Evolutionary conservation across 2,329 filamentous ascomycete genomes (phyloP).

Genomic region (Cercospora berteroae): DNA sequence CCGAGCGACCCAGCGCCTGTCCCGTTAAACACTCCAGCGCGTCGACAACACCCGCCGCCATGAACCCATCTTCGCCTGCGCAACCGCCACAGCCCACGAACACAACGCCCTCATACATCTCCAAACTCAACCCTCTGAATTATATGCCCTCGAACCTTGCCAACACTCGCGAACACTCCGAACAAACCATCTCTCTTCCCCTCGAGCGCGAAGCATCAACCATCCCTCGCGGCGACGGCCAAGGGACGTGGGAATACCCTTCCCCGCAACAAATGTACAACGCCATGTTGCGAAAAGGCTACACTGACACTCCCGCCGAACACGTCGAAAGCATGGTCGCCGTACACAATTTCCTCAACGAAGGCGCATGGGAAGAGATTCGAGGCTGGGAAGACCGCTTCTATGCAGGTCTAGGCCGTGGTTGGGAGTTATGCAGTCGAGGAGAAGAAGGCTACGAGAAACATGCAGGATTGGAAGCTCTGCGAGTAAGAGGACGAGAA

Average conservation of each 20-base stretch:
- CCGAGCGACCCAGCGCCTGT: slow-evolving; percentile 49
- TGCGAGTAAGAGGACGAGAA: slow-evolving; percentile 23
- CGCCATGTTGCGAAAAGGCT: slow-evolving; percentile 90
- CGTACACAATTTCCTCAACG: slow-evolving; percentile 96
- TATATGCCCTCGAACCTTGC: slow-evolving; percentile 87
- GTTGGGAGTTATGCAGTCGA: slow-evolving; percentile 36
- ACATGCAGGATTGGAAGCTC: slow-evolving; percentile 28
- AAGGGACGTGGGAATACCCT: slow-evolving; percentile 92
- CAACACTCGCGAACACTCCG: slow-evolving; percentile 66
- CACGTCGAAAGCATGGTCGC: slow-evolving; percentile 96
- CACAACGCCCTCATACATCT: slow-evolving; percentile 52
- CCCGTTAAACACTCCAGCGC: slow-evolving; percentile 48
- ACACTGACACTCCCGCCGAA: slow-evolving; percentile 88
- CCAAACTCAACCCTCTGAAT: slow-evolving; percentile 77
- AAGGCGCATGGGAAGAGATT: slow-evolving; percentile 95
- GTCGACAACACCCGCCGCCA: slow-evolving; percentile 44
- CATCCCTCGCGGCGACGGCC: slow-evolving; percentile 78
- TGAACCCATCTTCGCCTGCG: slow-evolving; percentile 22
- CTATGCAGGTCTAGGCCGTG: slow-evolving; percentile 63
- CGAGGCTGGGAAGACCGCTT: slow-evolving; percentile 91
- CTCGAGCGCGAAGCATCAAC: slow-evolving; percentile 80
- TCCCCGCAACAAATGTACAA: slow-evolving; percentile 99
- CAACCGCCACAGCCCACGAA: slow-evolving; percentile 25
- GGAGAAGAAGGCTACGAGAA: slow-evolving; percentile 38
- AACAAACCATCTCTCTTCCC: slow-evolving; percentile 72